Conservation (phyloP, 495 filamentous ascomycete genomes). For the Aspergillus sclerotioniger region DNA sequence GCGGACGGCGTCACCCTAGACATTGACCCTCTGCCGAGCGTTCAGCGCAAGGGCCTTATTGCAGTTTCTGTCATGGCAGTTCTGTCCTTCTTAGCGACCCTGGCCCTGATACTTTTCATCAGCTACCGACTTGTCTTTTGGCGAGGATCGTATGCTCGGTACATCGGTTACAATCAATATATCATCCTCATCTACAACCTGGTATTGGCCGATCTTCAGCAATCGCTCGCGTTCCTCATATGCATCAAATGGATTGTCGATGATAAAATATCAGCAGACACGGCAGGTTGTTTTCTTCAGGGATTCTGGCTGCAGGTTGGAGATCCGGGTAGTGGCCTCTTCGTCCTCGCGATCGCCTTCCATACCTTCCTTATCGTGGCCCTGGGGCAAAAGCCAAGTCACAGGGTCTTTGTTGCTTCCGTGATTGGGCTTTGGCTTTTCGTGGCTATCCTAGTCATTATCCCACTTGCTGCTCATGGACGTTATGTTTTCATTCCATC, state of each 20-base stretch:
- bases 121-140: slow-evolving; percentile 58
- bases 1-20: slow-evolving; percentile 16
- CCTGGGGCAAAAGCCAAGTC: slow-evolving; percentile 53
- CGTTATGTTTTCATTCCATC: slow-evolving; percentile 60
- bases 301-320: slow-evolving; percentile 70
- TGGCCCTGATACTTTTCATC: slow-evolving; percentile 52
- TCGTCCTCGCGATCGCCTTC: slow-evolving; percentile 66
- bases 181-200: slow-evolving; percentile 73
- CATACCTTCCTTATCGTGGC: slow-evolving; percentile 69
- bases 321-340: slow-evolving; percentile 66
- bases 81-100: slow-evolving; percentile 57
- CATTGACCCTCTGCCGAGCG: slow-evolving; percentile 48
- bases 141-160: slow-evolving; percentile 45
- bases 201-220: slow-evolving; percentile 70
- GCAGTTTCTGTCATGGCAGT: slow-evolving; percentile 57
- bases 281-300: slow-evolving; percentile 63
- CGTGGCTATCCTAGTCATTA: slow-evolving; percentile 53
- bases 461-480: slow-evolving; percentile 53
- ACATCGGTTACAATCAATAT: slow-evolving; percentile 66
- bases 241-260: slow-evolving; percentile 58
- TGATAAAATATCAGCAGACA: slow-evolving; percentile 55
- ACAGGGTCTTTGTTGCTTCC: slow-evolving; percentile 48
- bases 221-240: slow-evolving; percentile 65
- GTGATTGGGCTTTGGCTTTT: slow-evolving; percentile 60
- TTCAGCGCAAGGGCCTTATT: slow-evolving; percentile 51